Evolutionary conservation across 1,139 yeast genomes (phyloP), one percentile per base, ranked within the genome.

Genomic region (Yamadazyma conglobata): DNA sequence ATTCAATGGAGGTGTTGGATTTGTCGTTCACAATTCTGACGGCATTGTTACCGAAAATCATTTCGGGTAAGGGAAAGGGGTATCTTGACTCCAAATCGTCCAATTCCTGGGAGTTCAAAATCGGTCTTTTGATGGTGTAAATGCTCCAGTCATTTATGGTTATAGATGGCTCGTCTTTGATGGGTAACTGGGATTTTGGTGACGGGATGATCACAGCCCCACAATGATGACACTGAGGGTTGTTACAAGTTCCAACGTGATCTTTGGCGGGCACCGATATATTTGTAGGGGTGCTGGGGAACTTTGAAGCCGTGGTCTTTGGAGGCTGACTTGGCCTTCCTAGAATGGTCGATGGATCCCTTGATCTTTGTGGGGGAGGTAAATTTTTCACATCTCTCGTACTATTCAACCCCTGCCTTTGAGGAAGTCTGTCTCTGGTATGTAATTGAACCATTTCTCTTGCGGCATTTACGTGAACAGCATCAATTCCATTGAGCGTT

Each of bases 21-120:
- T 52, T 50, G 25, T 60, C 67, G 37, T 65, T 57, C 3, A 53
- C 56, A 6, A 86, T 52, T 30, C 64, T 67, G n/a, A 88, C 79
- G 37, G 60, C 58, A 52, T 85, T 89, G 44, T 85, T 79, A n/a
- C 97, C 97, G 60, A 91, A 91, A 10, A 91, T 88, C 98, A 91
- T 91, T 52, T 91, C 99, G 0, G 99, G 99, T 31, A 91, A 60
- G 0, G 97, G 95, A 43, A 91, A 76, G 8, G 78, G 77, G 35
- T 82, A 70, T 33, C 70, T 48, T n/a, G 72, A 55, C 5, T 70
- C 75, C 44, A 82, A 70, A 8, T 60, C 60, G 38, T 88, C 96
- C 36, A 91, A 72, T 51, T 88, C 96, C 3, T 60, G 64, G 1
- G 91, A 69, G 42, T 74, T 80, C 37, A 87, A 60, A 26, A 91